Evolutionary conservation across 208 protist species (phyloP), one percentile per base, ranked within the genome.

Genomic region (Jaenimonas drosophilae): DNA sequence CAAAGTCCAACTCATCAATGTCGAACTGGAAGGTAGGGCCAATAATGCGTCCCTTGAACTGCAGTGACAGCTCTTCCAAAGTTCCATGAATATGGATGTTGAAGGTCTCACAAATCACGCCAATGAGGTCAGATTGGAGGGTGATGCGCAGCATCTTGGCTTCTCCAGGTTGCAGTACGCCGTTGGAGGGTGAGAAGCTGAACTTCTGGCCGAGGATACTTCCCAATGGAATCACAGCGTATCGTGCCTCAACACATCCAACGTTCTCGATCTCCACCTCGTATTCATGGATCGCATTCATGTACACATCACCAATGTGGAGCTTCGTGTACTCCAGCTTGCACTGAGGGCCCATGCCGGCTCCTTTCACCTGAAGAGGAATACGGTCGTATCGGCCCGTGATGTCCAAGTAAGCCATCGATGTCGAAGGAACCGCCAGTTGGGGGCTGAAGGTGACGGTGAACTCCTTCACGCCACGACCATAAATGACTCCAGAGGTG

Each of bases 221-320:
- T 21, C 65, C 39, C 5, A 68, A 50, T 3, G 66, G 70, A 23
- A 91, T 43, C 7, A 98, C 61, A 14, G 64, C 64, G 61, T 86
- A 98, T 42, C 65, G 64, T 24, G 87, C 88, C 42, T 91, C 82
- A 45, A 98, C 96, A 21, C 76, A 60, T 24, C 92, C 89, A 9
- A 60, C 59, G 66, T 98, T 98, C 48, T 81, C 72, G 27, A 98
- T 71, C 26, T 56, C 51, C 0, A 97, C 69, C 26, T 88, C 70
- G 53, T 96, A 98, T 54, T 90, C 68, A 65, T 97, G 90, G 33
- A 92, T 24, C 5, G 77, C 76, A 57, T 96, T 95, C 43, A 97
- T 76, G 60, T 92, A 97, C n/a, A 98, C 72, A 30, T 97, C 87
- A 25, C 91, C 91, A 58, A 98, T 76, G 61, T 96, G 79, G 28